These are phyloP conservation scores for Colletotrichum sp. DNA, from an alignment of 2,329 filamentous ascomycete species.

Conservation along the genomic window DNA sequence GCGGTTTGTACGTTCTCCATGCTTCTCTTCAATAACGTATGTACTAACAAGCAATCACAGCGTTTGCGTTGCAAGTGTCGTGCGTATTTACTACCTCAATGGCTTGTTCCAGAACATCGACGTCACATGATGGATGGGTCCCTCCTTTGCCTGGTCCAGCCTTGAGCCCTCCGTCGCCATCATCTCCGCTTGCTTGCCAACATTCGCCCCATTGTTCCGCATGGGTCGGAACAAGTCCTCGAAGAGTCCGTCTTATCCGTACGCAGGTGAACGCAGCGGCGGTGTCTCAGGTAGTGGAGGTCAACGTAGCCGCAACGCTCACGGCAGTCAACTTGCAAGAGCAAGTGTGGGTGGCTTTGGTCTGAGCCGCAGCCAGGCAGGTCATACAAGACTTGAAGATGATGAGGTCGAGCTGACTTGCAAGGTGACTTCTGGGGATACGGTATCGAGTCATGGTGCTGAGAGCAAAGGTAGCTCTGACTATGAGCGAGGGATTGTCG, in stretches of 20 bases:
- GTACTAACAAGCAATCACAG: neutral
- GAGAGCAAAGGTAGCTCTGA: neutral
- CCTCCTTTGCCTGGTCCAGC: conserved; percentile 38
- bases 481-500: neutral
- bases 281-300: neutral
- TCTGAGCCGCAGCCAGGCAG: neutral
- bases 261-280: neutral
- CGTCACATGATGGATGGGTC: conserved; percentile 15
- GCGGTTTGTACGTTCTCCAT: conserved; percentile 10
- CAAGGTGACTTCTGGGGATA: neutral
- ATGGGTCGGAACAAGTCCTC: neutral
- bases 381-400: neutral
- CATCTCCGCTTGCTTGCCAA: conserved; percentile 43
- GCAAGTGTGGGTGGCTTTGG: neutral
- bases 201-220: conserved; percentile 32
- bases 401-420: neutral
- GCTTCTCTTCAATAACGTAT: no score
- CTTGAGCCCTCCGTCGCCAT: conserved; percentile 44
- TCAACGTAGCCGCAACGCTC: neutral
- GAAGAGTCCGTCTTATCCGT: neutral
- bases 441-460: neutral
- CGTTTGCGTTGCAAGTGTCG: neutral
- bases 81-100: neutral
- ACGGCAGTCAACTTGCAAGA: neutral
- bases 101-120: neutral